Evolutionary conservation across 306 rosid species (phyloP).

Genomic region (Herpetospermum pedunculosum): DNA sequence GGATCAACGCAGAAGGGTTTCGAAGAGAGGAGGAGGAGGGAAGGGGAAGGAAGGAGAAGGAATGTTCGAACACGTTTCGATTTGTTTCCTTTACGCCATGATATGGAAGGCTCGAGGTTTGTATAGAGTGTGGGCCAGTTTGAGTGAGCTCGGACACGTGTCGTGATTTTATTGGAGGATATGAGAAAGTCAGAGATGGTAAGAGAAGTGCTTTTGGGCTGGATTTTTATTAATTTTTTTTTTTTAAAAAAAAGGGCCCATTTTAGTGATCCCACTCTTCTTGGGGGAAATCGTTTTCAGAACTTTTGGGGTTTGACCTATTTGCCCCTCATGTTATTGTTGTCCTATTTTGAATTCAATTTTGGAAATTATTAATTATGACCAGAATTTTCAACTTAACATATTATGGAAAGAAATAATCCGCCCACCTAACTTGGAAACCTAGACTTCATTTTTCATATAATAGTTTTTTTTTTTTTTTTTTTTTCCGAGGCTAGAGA

Average conservation of each 20-base stretch:
- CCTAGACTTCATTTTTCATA: background rate
- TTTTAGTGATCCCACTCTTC: background rate
- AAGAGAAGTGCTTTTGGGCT: background rate
- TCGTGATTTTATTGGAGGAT: background rate
- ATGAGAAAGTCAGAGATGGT: background rate
- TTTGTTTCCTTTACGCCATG: background rate
- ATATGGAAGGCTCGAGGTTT: background rate
- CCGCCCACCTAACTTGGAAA: background rate
- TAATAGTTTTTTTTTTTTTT: too few species aligned
- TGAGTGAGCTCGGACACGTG: background rate
- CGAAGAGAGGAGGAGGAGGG: background rate
- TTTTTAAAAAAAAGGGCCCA: background rate
- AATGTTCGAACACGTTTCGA: slow-evolving; percentile 1
- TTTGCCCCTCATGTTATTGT: background rate
- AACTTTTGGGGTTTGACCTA: background rate
- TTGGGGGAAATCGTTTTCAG: too few species aligned
- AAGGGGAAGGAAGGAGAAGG: background rate
- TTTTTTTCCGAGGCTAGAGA: too few species aligned
- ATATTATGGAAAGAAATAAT: background rate
- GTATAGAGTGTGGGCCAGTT: background rate
- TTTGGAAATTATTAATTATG: background rate
- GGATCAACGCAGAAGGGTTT: background rate
- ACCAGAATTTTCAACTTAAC: background rate
- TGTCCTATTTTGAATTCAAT: background rate
- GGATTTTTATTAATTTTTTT: background rate